phyloP scores from a whole-genome alignment of 108 stramenopile genomes.

The Pseudonitzschia delicatissima region DNA sequence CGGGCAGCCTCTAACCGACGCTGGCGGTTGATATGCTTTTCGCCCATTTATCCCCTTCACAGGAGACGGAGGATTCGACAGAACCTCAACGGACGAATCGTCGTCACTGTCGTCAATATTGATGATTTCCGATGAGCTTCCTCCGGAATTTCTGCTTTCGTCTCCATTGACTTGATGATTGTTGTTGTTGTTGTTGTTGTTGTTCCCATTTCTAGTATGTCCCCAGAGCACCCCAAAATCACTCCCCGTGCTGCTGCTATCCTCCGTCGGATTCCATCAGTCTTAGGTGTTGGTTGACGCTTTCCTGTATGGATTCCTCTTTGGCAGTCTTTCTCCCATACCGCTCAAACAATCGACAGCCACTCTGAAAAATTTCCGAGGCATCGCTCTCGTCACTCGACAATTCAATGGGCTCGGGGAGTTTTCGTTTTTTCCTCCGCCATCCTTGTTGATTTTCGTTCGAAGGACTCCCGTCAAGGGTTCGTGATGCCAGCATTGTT shows the following conservation, averaged over 20 bases:
- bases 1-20: constrained; percentile 7
- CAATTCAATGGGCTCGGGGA: too few species aligned
- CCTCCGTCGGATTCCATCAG: neutral
- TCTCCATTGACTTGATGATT: neutral
- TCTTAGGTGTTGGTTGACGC: neutral
- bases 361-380: neutral
- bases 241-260: neutral
- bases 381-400: neutral
- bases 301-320: too few species aligned
- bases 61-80: neutral
- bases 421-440: too few species aligned
- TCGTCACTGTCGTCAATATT: neutral
- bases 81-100: neutral
- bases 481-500: too few species aligned
- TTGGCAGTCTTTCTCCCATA: too few species aligned
- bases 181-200: neutral
- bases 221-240: neutral
- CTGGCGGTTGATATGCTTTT: too few species aligned
- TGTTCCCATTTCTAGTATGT: neutral
- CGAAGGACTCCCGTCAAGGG: too few species aligned
- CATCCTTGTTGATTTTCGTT: too few species aligned
- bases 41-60: too few species aligned
- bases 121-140: neutral
- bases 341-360: too few species aligned
- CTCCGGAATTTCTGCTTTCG: too few species aligned